Evolutionary conservation across 768 basidiomycete species (phyloP), one percentile per base, ranked within the genome.

Genomic region (Tephrocybe sp.): DNA sequence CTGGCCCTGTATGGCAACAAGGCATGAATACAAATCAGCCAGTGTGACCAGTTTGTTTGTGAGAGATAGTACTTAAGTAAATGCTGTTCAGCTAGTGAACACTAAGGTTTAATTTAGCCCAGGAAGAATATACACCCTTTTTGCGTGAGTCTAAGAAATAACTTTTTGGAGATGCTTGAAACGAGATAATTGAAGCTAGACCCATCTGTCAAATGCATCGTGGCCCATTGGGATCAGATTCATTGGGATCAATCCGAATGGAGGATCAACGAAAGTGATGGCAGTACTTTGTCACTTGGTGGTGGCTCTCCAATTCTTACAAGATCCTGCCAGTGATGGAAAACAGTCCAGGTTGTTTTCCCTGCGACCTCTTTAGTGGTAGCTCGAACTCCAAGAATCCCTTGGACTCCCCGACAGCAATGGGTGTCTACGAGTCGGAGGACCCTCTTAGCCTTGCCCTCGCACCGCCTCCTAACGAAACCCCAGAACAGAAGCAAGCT

Each of bases 401-500:
- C 49, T 42, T 39, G 35, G 53, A 58, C 31, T 52, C 52, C 11
- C 39, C 51, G 10, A 46, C 49, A n/a, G 26, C 46, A 19, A 66
- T 65, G 64, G 66, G 63, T 43, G 68, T 65, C 7, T 60, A 61
- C 60, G 74, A 79, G 39, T 46, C 51, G 10, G 78, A 83, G 49
- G 87, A 89, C 62, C 87, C 87, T 0, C 69, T 89, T 19, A 69
- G 83, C 4, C 60, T 70, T 45, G 77, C 80, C 4, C 67, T 88
- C 22, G 75, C 76, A n/a, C 86, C 87, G 1, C 85, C 87, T 8
- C 68, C 72, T 1, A 70, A 82, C 60, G 89, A 91, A 60, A 79
- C 85, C 0, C 69, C 74, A 1, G 77, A 79, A 20, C 75, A 83
- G 53, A 78, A 78, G 36, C 70, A 71, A 33, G 66, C 68, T 14